Evolutionary conservation across 371 early-diverging fungal genomes (phyloP), one percentile per base, ranked within the genome.

Genomic region (Ordospora pajunii): DNA sequence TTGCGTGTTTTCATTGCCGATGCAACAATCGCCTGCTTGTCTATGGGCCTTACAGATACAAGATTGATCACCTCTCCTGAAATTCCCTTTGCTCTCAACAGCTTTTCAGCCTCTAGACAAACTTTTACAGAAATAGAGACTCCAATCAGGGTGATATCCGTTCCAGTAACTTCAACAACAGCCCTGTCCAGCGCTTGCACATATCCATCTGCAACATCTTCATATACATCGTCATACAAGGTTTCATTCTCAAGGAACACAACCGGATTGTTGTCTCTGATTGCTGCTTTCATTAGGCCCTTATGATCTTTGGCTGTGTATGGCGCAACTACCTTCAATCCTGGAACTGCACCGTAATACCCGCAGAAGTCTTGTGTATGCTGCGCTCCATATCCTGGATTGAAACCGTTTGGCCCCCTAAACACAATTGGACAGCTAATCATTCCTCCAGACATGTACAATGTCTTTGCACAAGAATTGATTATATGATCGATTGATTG

Each of bases 401-500:
- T 93, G 54, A 93, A 94, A 77, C 97, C 97, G 87, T 97, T 97
- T 69, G 97, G 97, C 14, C 98, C 98, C 81, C 98, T 90, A 90
- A 98, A 98, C 11, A 97, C 96, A 80, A 97, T 96, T 22, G 96
- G 95, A 83, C 91, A 90, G 43, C 90, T 90, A 19, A 88, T 87
- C 44, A 54, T 17, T 49, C 93, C 95, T 54, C 94, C 96, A 44
- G 95, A 91, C 98, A 98, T 97, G 87, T 96, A 98, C 75, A 89
- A 88, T 25, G 93, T 92, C 87, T 97, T 96, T 77, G 94, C 97
- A 54, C 94, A 95, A 71, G 95, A 94, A 90, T 98, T 98, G 83
- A 98, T 91, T 71, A 98, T 91, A 81, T 98, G 98, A 85, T 98
- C 98, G 82, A 98, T 95, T 51, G 96, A 93, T 89, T 97, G 98